A percentile compares a stretch with the other conserved stretches of the same genome.
Evolutionary conservation across 2,329 filamentous ascomycete genomes (phyloP).

Genomic region (Cladosporium sp.): DNA sequence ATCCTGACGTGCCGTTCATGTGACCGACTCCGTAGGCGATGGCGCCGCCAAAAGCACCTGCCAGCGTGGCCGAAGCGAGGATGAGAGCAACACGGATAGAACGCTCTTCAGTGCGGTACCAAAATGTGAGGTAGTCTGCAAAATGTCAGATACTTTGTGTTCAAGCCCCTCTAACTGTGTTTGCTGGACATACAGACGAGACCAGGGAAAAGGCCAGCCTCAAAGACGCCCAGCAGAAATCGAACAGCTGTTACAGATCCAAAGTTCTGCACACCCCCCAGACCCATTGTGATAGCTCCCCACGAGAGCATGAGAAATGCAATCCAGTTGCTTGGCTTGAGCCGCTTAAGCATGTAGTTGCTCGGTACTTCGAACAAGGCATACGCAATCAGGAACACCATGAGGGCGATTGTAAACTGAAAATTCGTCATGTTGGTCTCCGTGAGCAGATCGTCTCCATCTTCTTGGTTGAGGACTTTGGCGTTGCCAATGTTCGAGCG

Average conservation of each 20-base stretch:
- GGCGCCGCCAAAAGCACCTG: conserved; percentile 31
- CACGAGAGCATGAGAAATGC: conserved; percentile 27
- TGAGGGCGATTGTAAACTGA: conserved; percentile 47
- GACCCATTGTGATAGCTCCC: conserved; percentile 26
- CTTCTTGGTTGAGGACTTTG: conserved; percentile 55
- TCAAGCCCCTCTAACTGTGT: neutral
- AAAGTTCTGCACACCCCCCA: conserved; percentile 42
- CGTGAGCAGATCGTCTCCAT: conserved; percentile 55
- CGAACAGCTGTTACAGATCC: conserved; percentile 39
- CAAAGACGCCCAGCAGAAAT: conserved; percentile 39
- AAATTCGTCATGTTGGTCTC: conserved; percentile 56
- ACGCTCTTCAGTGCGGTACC: conserved; percentile 29
- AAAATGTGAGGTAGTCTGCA: conserved; percentile 22
- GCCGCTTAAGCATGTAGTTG: conserved; percentile 37
- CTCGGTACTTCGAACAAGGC: conserved; percentile 40
- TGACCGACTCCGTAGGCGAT: conserved; percentile 44
- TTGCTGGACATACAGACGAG: conserved; percentile 27
- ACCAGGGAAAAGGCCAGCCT: conserved; percentile 54
- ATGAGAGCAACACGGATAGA: conserved; percentile 28
- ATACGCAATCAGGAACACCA: conserved; percentile 53
- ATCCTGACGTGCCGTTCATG: conserved; percentile 51
- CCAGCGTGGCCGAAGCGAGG: conserved; percentile 27
- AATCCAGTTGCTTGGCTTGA: conserved; percentile 37
- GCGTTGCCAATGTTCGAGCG: conserved; percentile 52
- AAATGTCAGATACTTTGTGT: neutral